These are phyloP conservation scores for Paraurostyla sp. DNA, from an alignment of 73 alveolate genomes.

Conservation along the genomic window DNA sequence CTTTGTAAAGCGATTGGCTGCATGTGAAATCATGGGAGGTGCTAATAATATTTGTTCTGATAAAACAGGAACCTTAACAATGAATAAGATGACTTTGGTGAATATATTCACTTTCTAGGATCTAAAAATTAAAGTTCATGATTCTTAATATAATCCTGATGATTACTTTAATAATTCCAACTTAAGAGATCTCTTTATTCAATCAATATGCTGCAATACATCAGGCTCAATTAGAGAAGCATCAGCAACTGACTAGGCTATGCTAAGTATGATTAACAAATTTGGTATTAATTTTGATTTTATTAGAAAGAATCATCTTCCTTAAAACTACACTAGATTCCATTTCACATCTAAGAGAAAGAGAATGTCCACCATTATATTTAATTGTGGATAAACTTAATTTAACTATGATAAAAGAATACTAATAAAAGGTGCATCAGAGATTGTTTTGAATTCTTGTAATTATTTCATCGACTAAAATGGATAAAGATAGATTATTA, in stretches of 20 bases:
- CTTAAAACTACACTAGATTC: conserved; percentile 60
- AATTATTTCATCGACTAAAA: conserved; percentile 65
- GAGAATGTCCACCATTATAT: conserved; percentile 89
- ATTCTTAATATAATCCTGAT: conserved; percentile 6
- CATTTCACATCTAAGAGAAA: conserved; percentile 88
- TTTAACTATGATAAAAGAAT: conserved; percentile 9
- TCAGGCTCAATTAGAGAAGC: conserved; percentile 40
- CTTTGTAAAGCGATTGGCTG: conserved; percentile 82
- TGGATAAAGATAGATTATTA: conserved; percentile 52
- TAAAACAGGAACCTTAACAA: conserved; percentile 90
- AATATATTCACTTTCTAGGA: conserved; percentile 71
- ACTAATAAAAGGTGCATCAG: conserved; percentile 47
- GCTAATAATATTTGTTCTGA: conserved; percentile 91
- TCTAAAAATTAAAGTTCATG: conserved; percentile 31
- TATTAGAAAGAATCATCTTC: conserved; percentile 22
- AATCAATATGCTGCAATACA: conserved; percentile 29
- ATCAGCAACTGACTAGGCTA: conserved; percentile 73
- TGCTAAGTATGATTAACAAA: conserved; percentile 30
- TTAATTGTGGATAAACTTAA: conserved; percentile 22
- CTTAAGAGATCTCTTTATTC: background rate
- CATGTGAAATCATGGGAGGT: background rate
- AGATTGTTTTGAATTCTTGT: conserved; percentile 75
- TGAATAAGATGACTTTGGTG: conserved; percentile 83
- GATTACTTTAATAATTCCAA: conserved; percentile 6
- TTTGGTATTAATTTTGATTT: conserved; percentile 47